Evolutionary conservation across 169 alveolate species (phyloP).

Genomic region (Plasmodium knowlesi): DNA sequence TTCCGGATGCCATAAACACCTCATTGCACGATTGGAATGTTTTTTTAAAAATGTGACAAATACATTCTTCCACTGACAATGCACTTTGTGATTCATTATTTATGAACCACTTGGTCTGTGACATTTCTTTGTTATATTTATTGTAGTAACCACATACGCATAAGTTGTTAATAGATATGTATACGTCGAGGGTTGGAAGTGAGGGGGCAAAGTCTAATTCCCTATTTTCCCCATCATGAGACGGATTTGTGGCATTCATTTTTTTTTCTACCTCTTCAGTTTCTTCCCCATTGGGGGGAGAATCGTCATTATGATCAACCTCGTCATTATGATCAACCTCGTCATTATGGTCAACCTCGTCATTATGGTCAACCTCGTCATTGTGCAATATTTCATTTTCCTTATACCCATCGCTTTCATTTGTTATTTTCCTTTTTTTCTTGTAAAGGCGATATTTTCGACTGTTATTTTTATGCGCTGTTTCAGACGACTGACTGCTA

Average conservation of each 20-base stretch:
- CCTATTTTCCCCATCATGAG: neutral
- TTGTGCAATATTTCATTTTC: neutral
- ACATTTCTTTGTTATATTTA: slow-evolving; percentile 67
- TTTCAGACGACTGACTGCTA: neutral
- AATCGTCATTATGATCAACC: neutral
- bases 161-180: slow-evolving; percentile 55
- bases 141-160: slow-evolving; percentile 73
- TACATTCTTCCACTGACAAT: slow-evolving; percentile 70
- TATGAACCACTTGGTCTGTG: slow-evolving; percentile 67
- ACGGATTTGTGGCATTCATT: neutral
- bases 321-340: neutral
- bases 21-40: neutral
- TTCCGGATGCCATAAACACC: slow-evolving; percentile 86
- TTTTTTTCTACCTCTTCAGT: neutral
- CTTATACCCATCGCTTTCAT: neutral
- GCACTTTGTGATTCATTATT: slow-evolving; percentile 21
- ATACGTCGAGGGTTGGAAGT: slow-evolving; percentile 1
- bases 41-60: slow-evolving; percentile 42
- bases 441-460: neutral
- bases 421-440: neutral
- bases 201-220: neutral
- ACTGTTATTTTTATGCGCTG: neutral
- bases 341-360: neutral
- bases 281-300: neutral
- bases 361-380: neutral